These are phyloP conservation scores for Apiospora sp. DNA, from an alignment of 2,329 filamentous ascomycete species.

Conservation along the genomic window DNA sequence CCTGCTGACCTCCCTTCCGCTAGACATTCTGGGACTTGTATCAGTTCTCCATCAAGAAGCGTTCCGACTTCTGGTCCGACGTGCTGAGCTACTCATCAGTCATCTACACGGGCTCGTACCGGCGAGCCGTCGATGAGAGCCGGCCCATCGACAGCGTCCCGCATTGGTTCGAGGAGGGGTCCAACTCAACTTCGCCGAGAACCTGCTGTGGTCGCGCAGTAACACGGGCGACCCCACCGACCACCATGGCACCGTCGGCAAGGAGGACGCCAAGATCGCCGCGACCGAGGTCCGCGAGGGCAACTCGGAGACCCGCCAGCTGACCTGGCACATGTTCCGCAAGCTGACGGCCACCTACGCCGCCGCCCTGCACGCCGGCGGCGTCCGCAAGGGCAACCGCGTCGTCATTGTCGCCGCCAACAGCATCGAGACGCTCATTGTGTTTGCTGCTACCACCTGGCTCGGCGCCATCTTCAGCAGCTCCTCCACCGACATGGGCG, in stretches of 20 bases:
- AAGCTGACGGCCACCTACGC: slow-evolving; percentile 64
- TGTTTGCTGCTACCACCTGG: slow-evolving; percentile 74
- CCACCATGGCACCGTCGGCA: slow-evolving; percentile 61
- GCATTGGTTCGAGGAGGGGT: slow-evolving; percentile 80
- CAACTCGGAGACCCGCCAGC: slow-evolving; percentile 58
- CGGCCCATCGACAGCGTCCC: slow-evolving; percentile 76
- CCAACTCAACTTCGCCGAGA: slow-evolving; percentile 80
- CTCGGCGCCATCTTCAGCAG: slow-evolving; percentile 80
- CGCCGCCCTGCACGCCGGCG: slow-evolving; percentile 70
- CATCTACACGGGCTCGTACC: slow-evolving; percentile 69
- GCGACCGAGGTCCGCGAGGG: slow-evolving; percentile 78
- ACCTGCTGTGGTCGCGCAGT: slow-evolving; percentile 70
- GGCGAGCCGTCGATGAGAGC: slow-evolving; percentile 71
- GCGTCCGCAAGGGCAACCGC: slow-evolving; percentile 75
- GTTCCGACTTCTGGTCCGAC: slow-evolving; percentile 70
- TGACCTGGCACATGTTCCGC: slow-evolving; percentile 75
- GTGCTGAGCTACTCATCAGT: slow-evolving; percentile 67
- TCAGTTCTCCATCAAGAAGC: slow-evolving; percentile 69
- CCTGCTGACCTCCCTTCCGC: slow-evolving; percentile 28
- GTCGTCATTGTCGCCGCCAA: slow-evolving; percentile 80
- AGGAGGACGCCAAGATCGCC: slow-evolving; percentile 76
- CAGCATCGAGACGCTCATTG: slow-evolving; percentile 74
- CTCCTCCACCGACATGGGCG: slow-evolving; percentile 84
- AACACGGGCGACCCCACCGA: slow-evolving; percentile 47
- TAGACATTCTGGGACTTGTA: slow-evolving; percentile 76